Percentiles rank a stretch among this genome's conserved stretches.
phyloP scores from a whole-genome alignment of 1,284 basidiomycete genomes.

The Apiotrichum porosum region DNA sequence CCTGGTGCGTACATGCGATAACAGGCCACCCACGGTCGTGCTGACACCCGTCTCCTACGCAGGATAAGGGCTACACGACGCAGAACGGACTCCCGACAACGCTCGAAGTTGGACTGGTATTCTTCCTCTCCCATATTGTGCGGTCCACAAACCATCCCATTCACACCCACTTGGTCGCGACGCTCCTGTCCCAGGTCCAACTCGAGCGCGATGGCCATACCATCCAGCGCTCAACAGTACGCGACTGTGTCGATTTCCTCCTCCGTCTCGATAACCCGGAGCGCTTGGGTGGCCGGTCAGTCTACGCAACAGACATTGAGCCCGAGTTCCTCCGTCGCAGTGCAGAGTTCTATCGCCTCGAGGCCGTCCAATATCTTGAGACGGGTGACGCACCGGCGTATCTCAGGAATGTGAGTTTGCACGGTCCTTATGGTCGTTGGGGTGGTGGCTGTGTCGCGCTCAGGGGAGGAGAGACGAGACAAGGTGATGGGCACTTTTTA shows the following conservation, averaged over 20 bases:
- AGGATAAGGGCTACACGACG: constrained; percentile 85
- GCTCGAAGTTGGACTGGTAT: constrained; percentile 73
- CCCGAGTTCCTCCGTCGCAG: constrained; percentile 75
- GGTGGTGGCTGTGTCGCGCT: background rate
- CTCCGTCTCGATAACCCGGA: constrained; percentile 50
- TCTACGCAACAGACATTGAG: constrained; percentile 85
- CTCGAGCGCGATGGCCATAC: constrained; percentile 87
- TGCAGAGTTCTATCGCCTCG: constrained; percentile 70
- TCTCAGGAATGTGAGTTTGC: constrained; percentile 66
- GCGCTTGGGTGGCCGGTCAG: constrained; percentile 51
- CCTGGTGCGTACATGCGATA: constrained; percentile 87
- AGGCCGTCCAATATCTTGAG: constrained; percentile 68
- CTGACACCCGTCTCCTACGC: too few relatives aligned
- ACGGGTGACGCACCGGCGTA: constrained; percentile 78
- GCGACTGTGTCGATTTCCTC: constrained; percentile 84
- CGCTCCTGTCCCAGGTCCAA: constrained; percentile 79
- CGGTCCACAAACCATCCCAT: constrained; percentile 62
- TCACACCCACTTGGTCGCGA: constrained; percentile 71
- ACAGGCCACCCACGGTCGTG: too few relatives aligned
- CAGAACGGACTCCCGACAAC: constrained; percentile 68
- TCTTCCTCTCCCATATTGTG: constrained; percentile 83
- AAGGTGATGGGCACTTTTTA: too few relatives aligned
- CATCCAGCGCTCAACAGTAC: constrained; percentile 86
- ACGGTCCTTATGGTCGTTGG: too few relatives aligned
- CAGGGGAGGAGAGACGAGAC: background rate